Conservation (phyloP, 805 yeast genomes). For the Ogataea zsoltii region DNA sequence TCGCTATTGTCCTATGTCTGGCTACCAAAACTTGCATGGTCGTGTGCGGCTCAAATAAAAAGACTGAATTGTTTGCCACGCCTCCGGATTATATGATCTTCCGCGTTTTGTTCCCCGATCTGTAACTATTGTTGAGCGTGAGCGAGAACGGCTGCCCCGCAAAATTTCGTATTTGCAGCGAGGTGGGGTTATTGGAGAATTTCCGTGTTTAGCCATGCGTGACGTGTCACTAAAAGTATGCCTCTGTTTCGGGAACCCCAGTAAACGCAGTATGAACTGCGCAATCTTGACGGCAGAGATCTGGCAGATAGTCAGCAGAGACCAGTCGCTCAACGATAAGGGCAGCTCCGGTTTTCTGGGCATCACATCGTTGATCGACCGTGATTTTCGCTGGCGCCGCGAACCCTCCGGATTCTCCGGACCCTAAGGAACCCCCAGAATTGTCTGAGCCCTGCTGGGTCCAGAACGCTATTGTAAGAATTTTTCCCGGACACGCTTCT, state of each 20-base stretch:
- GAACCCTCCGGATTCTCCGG: neutral
- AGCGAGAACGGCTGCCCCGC: conserved; percentile 1
- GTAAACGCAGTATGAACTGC: neutral
- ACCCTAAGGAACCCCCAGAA: too few relatives aligned
- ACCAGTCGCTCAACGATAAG: too few relatives aligned
- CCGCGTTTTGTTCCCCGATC: conserved; percentile 6
- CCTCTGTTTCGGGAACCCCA: neutral
- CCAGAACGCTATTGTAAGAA: too few relatives aligned
- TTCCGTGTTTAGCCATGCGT: neutral
- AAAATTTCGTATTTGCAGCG: neutral
- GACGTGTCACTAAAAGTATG: conserved; percentile 1
- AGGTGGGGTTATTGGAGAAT: conserved; percentile 1
- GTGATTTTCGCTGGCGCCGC: neutral
- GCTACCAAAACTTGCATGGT: neutral
- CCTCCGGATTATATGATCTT: conserved; percentile 7
- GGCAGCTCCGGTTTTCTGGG: too few relatives aligned
- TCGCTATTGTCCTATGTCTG: neutral
- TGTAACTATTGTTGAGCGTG: neutral
- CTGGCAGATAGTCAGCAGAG: neutral
- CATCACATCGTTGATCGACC: too few relatives aligned
- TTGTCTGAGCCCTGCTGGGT: too few relatives aligned
- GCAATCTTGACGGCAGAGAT: neutral
- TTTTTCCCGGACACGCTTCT: neutral
- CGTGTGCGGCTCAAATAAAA: neutral
- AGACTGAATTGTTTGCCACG: neutral